A percentile compares a stretch with the other conserved stretches of the same genome.
Evolutionary conservation across 179 eudicot genomes (phyloP).

Genomic region (Patellifolia procumbens): DNA sequence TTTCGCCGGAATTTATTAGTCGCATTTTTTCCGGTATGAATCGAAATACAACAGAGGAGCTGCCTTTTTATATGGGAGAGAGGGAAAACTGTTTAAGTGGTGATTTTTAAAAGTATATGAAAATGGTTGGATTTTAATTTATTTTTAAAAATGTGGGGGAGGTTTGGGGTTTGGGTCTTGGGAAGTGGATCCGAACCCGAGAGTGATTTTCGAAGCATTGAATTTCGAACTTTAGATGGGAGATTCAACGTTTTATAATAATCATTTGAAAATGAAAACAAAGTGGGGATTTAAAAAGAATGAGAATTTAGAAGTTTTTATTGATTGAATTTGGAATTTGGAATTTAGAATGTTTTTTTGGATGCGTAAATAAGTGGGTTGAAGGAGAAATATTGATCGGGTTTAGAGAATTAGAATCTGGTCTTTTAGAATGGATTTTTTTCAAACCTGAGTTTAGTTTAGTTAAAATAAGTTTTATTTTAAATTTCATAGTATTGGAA

Average conservation of each 20-base stretch:
- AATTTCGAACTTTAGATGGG: neutral
- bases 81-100: neutral
- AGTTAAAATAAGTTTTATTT: too few relatives aligned
- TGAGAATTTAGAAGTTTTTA: too few relatives aligned
- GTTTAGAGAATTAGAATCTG: neutral
- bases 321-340: too few relatives aligned
- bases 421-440: too few relatives aligned
- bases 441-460: too few relatives aligned
- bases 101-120: too few relatives aligned
- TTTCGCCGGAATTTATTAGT: slow-evolving; percentile 13
- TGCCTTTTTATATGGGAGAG: neutral
- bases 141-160: neutral
- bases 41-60: too few relatives aligned
- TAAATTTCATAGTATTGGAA: too few relatives aligned
- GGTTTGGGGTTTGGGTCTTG: neutral
- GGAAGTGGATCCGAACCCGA: slow-evolving; percentile 20
- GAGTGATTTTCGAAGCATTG: slow-evolving; percentile 20
- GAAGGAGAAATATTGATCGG: neutral
- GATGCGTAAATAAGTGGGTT: neutral
- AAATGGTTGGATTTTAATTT: neutral
- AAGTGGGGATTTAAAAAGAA: neutral
- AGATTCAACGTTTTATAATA: slow-evolving; percentile 12
- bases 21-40: neutral
- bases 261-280: neutral
- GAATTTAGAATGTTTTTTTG: neutral